A percentile compares a stretch with the other conserved stretches of the same genome.
These are phyloP conservation scores for Chloranthus sessilifolius DNA, from an alignment of 164 flowering plant species.

Conservation along the genomic window DNA sequence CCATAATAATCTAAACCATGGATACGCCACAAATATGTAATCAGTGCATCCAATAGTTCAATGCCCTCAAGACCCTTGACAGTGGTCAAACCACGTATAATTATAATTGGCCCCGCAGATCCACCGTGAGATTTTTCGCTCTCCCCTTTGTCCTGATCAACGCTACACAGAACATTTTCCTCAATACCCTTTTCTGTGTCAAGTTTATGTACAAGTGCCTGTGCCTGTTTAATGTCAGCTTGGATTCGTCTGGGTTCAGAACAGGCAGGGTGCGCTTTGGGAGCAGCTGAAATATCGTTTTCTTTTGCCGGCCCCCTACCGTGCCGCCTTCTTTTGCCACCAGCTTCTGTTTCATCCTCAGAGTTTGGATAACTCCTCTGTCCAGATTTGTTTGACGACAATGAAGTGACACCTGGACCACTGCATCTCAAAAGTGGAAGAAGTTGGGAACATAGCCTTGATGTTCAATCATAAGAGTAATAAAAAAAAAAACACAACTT, in stretches of 20 bases:
- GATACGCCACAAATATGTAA: conserved; percentile 87
- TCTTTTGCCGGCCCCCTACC: conserved; percentile 57
- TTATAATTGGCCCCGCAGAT: conserved; percentile 74
- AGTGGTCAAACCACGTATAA: conserved; percentile 70
- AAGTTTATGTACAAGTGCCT: conserved; percentile 70
- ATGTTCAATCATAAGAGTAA: no score
- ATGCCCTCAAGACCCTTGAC: conserved; percentile 88
- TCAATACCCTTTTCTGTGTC: conserved; percentile 78
- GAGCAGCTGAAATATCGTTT: conserved; percentile 61
- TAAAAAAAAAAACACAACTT: conserved; percentile 19
- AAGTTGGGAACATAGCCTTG: neutral
- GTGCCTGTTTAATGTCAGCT: conserved; percentile 68
- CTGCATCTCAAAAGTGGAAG: no score
- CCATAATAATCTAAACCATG: conserved; percentile 96
- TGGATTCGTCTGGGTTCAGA: conserved; percentile 70
- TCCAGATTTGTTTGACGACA: conserved; percentile 52
- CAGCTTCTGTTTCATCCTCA: conserved; percentile 61
- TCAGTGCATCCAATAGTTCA: conserved; percentile 75
- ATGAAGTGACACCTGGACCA: conserved; percentile 58
- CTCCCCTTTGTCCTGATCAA: conserved; percentile 45
- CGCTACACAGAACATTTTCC: conserved; percentile 55
- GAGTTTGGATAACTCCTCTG: conserved; percentile 68
- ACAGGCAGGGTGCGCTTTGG: conserved; percentile 75
- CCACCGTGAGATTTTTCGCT: conserved; percentile 68
- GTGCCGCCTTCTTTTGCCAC: conserved; percentile 68